Evolutionary conservation across 1,139 yeast genomes (phyloP), one percentile per base, ranked within the genome.

Genomic region (Kodamaea derodonti): DNA sequence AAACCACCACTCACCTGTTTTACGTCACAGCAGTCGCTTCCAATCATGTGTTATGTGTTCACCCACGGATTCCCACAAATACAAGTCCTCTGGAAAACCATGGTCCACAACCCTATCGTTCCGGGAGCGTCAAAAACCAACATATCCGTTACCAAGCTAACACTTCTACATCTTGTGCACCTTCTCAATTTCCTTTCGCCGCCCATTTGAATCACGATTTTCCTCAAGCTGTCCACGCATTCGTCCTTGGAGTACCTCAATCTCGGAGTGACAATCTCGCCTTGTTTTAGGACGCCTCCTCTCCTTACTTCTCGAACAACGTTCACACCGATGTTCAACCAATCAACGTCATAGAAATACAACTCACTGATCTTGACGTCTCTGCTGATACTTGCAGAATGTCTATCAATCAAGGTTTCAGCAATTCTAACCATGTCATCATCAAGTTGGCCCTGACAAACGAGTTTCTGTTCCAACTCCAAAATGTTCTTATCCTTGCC

Each of bases 61-160:
- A 75, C 75, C 92, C 92, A 84, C 4, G 80, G 71, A 32, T 86
- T 85, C 0, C 95, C 95, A 56, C 95, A 86, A 16, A 84, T 64
- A 56, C 95, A 86, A 14, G 78, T 76, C 43, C 90, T 65, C 45
- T 82, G 90, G 51, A 83, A 81, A 2, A 84, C 83, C 65, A 79
- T 69, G 1, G 84, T 77, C 87, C 90, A 83, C 38, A 75, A 71
- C 2, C 78, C 73, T 14, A 67, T 53, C 3, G 61, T 47, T 40
- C 50, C 64, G 24, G 67, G 59, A 3, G 55, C 39, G 16, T 65
- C 69, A 46, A 65, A 69, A 3, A 65, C 64, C 31, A 62, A 47
- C 2, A 72, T 73, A 40, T 74, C 81, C 12, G 69, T 60, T 3
- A 70, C 59, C 29, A 73, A 62, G 1, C 88, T 76, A 2, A 76